These are phyloP conservation scores for Podosphaera xanthii DNA, from an alignment of 2,329 filamentous ascomycete genomes.

Conservation along the genomic window DNA sequence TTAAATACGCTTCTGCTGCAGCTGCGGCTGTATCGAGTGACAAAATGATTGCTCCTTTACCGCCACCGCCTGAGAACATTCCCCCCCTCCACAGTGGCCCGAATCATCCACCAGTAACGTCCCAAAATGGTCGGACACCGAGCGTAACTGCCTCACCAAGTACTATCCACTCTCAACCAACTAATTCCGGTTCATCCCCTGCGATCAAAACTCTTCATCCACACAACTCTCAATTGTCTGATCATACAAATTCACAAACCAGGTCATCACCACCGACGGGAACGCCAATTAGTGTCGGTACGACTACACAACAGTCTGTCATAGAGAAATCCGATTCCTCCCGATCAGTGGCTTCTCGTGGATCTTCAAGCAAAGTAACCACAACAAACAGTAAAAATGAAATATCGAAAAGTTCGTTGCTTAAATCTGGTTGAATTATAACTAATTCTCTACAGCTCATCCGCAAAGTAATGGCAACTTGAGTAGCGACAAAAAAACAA, in stretches of 20 bases:
- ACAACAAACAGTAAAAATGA: slow-evolving; percentile 22
- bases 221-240: slow-evolving; percentile 4
- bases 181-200: slow-evolving; percentile 13
- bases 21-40: slow-evolving; percentile 82
- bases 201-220: slow-evolving; percentile 17
- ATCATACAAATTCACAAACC: slow-evolving; percentile 18
- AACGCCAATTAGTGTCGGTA: slow-evolving; percentile 20
- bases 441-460: slow-evolving; percentile 8
- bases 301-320: slow-evolving; percentile 23
- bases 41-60: slow-evolving; percentile 79
- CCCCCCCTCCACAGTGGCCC: slow-evolving; percentile 23
- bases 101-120: slow-evolving; percentile 13
- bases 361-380: slow-evolving; percentile 13
- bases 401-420: slow-evolving; percentile 22
- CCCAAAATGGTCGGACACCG: slow-evolving; percentile 24
- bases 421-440: slow-evolving; percentile 1
- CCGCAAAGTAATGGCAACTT: slow-evolving; percentile 27
- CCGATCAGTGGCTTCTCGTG: slow-evolving; percentile 10
- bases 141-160: slow-evolving; percentile 35
- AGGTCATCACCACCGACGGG: slow-evolving; percentile 28
- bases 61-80: slow-evolving; percentile 60
- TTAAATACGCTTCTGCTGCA: slow-evolving; percentile 93
- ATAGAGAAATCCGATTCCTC: slow-evolving; percentile 22
- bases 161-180: slow-evolving; percentile 25
- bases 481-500: slow-evolving; percentile 25